Evolutionary conservation across 202 grass and related monocot species (phyloP).

Genomic region (Setaria viridis): DNA sequence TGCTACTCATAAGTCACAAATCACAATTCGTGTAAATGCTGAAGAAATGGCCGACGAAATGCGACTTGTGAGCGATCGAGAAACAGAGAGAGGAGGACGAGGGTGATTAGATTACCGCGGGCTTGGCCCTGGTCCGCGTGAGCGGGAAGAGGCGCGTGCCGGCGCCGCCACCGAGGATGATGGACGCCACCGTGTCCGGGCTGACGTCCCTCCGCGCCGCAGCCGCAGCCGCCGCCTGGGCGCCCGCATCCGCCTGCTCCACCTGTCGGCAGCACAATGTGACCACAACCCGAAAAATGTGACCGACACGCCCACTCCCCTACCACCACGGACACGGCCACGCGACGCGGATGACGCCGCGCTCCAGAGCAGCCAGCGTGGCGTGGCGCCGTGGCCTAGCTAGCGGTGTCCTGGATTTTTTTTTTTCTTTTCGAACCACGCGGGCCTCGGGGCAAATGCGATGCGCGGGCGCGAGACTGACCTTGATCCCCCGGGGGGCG

Average conservation of each 20-base stretch:
- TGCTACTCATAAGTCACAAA: background rate
- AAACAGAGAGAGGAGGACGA: background rate
- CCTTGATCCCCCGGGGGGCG: slow-evolving; percentile 24
- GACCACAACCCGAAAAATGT: background rate
- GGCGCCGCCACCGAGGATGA: slow-evolving; percentile 75
- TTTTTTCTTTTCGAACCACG: background rate
- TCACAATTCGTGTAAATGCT: background rate
- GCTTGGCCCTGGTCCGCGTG: slow-evolving; percentile 81
- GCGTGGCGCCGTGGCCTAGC: background rate
- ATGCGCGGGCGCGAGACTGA: background rate
- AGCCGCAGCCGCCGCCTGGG: slow-evolving; percentile 6
- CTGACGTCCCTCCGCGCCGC: slow-evolving; percentile 42
- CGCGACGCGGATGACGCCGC: background rate
- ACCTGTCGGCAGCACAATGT: slow-evolving; percentile 29
- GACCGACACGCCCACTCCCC: background rate
- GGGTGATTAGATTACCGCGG: slow-evolving; percentile 61
- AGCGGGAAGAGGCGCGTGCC: slow-evolving; percentile 81
- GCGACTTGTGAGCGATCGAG: background rate
- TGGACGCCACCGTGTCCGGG: slow-evolving; percentile 67
- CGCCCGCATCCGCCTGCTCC: slow-evolving; percentile 30
- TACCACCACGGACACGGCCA: too few relatives aligned
- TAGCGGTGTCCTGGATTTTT: background rate
- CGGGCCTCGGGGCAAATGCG: background rate
- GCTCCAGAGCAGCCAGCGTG: background rate
- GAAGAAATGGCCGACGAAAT: background rate